Base-by-base conservation (phyloP, 2,329 filamentous ascomycete species). In the Zarea fungicola region DNA sequence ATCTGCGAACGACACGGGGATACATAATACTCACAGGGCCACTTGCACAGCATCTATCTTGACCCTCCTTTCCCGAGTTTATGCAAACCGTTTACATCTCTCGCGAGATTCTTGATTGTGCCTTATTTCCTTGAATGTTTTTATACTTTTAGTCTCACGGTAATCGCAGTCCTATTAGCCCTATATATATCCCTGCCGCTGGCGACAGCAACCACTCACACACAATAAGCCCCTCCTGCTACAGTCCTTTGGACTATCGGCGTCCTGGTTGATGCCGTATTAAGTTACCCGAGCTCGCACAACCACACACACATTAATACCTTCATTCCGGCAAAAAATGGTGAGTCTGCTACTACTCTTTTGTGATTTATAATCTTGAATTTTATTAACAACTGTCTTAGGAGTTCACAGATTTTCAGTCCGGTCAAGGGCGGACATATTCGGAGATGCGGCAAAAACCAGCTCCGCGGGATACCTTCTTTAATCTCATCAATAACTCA, bases 401-500 rank as follows among this genome's bases (percentile, higher is more conserved):
- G 70, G 66, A 70, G 29, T 62, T 65, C 57, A 55, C 61, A 52
- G 60, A 63, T 56, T 61, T 64, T 43, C 60, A 63, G 55, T 54
- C 65, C 56, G 60, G 68, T 59, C 62, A 68, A 42, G 59, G 60
- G 53, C 63, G 60, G 50, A 67, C 68, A 60, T 70, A 69, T 49
- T 67, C 65, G 51, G 74, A 78, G 62, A 78, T 80, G 77, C 67
- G 67, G 54, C 71, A 80, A 56, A 78, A 75, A 61, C 60, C 68
- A 48, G 63, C 67, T 41, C 61, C 71, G 22, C 73, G 76, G 56
- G 78, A 82, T 65, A 67, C 80, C 16, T 81, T 87, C 62, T 85
- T 87, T 66, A 74, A 75, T 56, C 65, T 77, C 53, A 78, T 76
- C 59, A 64, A 65, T 49, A 73, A 77, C 52, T 73, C 67, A 19